phyloP scores from a whole-genome alignment of 345 rosid genomes.

The Linum tenue region DNA sequence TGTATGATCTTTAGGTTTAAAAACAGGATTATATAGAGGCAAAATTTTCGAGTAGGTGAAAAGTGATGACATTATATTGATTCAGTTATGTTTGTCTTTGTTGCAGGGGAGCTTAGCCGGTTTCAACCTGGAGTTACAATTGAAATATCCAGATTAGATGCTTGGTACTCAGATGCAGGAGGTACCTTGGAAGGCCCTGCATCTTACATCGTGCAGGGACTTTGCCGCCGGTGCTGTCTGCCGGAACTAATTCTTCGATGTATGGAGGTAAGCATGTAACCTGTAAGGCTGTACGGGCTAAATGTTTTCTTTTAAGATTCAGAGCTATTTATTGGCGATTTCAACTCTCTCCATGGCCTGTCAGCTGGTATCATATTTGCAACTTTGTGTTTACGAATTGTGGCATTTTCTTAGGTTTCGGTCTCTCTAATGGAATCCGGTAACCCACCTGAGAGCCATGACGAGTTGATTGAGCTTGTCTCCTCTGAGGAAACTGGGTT shows the following conservation, averaged over 20 bases:
- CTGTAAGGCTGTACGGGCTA: not conserved
- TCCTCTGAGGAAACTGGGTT: constrained; percentile 58
- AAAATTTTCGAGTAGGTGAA: not conserved
- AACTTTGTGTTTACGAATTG: not conserved
- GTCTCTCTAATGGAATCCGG: constrained; percentile 63
- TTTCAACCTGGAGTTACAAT: constrained; percentile 84
- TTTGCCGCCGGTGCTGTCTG: constrained; percentile 88
- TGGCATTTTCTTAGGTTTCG: constrained; percentile 46
- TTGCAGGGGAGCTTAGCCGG: constrained; percentile 84
- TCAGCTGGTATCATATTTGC: no score
- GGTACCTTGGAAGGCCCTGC: constrained; percentile 69
- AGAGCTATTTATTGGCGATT: not conserved
- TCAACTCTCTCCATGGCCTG: not conserved
- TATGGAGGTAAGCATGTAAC: constrained; percentile 52
- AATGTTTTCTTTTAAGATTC: not conserved
- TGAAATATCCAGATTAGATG: constrained; percentile 91
- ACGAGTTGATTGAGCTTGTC: constrained; percentile 73
- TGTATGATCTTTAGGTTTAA: no score
- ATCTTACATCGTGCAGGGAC: constrained; percentile 66
- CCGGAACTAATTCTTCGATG: constrained; percentile 82
- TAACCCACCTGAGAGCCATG: constrained; percentile 57
- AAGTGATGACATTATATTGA: not conserved
- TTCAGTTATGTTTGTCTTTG: not conserved
- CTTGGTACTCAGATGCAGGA: constrained; percentile 76
- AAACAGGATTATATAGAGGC: not conserved